Percentiles rank a stretch among this genome's conserved stretches.
Conservation (phyloP, 2,329 filamentous ascomycete species). For the Trichoderma sp. region DNA sequence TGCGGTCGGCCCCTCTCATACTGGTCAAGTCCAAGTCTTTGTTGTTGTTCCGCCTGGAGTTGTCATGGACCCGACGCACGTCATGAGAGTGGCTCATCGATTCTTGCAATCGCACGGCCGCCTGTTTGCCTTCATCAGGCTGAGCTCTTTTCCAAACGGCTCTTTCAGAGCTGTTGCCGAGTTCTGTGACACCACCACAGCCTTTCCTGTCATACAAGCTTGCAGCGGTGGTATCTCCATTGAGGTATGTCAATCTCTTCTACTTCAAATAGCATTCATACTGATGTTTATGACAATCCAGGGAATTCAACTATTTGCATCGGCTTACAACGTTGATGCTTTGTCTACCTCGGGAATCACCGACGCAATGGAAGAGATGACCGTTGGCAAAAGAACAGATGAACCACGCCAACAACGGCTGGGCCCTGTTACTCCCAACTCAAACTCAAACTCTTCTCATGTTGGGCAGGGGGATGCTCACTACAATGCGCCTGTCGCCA, state of each 20-base stretch:
- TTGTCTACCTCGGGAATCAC: slow-evolving; percentile 24
- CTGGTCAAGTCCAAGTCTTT: slow-evolving; percentile 37
- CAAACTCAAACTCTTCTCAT: slow-evolving; percentile 16
- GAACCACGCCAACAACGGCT: slow-evolving; percentile 25
- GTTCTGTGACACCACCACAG: slow-evolving; percentile 53
- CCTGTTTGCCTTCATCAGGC: slow-evolving; percentile 54
- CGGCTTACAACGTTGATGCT: slow-evolving; percentile 24
- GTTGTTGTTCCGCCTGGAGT: slow-evolving; percentile 30
- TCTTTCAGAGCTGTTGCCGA: slow-evolving; percentile 54
- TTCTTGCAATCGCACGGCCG: slow-evolving; percentile 52
- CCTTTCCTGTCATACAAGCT: slow-evolving; percentile 43
- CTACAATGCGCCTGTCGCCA: slow-evolving; percentile 32
- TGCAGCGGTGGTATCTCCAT: slow-evolving; percentile 33
- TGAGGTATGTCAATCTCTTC: slow-evolving; percentile 32
- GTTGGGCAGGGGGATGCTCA: slow-evolving; percentile 27
- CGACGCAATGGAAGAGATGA: slow-evolving; percentile 29
- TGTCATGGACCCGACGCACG: slow-evolving; percentile 37
- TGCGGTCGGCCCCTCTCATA: slow-evolving; percentile 9
- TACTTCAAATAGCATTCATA: background rate
- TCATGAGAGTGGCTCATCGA: slow-evolving; percentile 36
- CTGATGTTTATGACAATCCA: slow-evolving; percentile 5
- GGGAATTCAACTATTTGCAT: slow-evolving; percentile 33
- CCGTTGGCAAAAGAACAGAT: slow-evolving; percentile 25
- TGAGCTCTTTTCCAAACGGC: slow-evolving; percentile 44
- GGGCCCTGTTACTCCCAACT: slow-evolving; percentile 11